Evolutionary conservation across 495 filamentous ascomycete species (phyloP).

Genomic region (Annulohypoxylon moriforme): DNA sequence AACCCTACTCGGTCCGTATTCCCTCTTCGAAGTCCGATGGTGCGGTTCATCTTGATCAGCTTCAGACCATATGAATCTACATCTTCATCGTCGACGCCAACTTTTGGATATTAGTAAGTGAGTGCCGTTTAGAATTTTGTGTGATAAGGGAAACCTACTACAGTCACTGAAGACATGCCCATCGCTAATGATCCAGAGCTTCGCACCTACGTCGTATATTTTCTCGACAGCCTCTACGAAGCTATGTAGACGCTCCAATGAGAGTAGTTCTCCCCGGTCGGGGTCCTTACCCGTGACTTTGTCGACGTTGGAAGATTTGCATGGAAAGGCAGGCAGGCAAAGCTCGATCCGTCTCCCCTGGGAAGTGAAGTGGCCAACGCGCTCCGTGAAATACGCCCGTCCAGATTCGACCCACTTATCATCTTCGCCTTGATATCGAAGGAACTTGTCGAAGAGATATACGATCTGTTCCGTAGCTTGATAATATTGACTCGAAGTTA

Average conservation of each 20-base stretch:
- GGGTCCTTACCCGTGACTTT: constrained; percentile 47
- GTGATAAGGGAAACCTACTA: constrained; percentile 38
- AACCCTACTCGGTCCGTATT: constrained; percentile 40
- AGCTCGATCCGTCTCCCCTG: constrained; percentile 38
- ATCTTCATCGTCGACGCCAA: constrained; percentile 54
- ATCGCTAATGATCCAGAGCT: constrained; percentile 54
- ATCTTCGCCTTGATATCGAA: constrained; percentile 38
- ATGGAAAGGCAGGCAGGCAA: constrained; percentile 51
- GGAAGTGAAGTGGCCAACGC: constrained; percentile 44
- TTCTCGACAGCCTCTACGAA: constrained; percentile 48
- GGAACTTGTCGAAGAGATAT: constrained; percentile 39
- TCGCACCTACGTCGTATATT: constrained; percentile 50
- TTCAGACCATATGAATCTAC: constrained; percentile 51
- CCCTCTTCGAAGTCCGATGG: constrained; percentile 29
- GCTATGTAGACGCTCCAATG: constrained; percentile 46
- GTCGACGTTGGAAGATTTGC: constrained; percentile 48
- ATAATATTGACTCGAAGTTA: neutral
- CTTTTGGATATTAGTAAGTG: constrained; percentile 16
- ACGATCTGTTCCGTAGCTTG: constrained; percentile 30
- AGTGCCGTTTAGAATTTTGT: neutral
- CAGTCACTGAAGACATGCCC: constrained; percentile 60
- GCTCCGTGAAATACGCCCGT: constrained; percentile 37
- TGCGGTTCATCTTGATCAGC: constrained; percentile 49
- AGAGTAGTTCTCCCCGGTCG: constrained; percentile 47
- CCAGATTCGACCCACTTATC: constrained; percentile 41